Evolutionary conservation across 1,284 basidiomycete species (phyloP), one percentile per base, ranked within the genome.

Genomic region (Agaricales sp.): DNA sequence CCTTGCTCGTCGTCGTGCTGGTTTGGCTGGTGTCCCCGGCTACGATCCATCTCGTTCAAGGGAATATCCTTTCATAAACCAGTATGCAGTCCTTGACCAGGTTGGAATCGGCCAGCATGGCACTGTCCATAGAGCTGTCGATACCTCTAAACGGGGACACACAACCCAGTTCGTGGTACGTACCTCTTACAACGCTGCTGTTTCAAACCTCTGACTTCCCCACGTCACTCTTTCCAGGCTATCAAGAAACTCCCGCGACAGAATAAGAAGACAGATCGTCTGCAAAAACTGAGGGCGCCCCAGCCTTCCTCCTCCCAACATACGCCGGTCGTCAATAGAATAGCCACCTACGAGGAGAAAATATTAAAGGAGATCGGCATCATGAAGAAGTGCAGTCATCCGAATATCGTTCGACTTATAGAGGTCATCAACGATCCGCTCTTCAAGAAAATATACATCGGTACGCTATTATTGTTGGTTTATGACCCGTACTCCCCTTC

Each of bases 361-460:
- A 35, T 35, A 8, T 11, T 35, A n/a, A 8, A 35, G 53, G 90
- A 95, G 67, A 91, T 95, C 52, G 88, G 88, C 12, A 85, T 94
- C 58, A 85, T 95, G 81, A 91, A 88, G 66, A 83, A 84, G 59
- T 81, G 83, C 60, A 69, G 77, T 52, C 90, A 93, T 63, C 76
- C 80, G 4, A 82, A 93, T 61, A 75, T 94, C 38, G 91, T 92
- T 4, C 72, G 78, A 45, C 71, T 94, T 53, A 74, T 83, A 53
- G 91, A 94, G 63, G 87, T 93, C 56, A 91, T 95, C 60, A 90
- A 94, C 63, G 90, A 92, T 64, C 79, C 78, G 12, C 72, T 77
- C 44, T 80, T 80, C 51, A 85, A 87, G 61, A 86, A 86, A 64
- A 82, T 94, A 46, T 92, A 86, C 63, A 78, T 94, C 69, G 76